Conservation (phyloP, 768 basidiomycete genomes). For the Cystobasidium tubakii region DNA sequence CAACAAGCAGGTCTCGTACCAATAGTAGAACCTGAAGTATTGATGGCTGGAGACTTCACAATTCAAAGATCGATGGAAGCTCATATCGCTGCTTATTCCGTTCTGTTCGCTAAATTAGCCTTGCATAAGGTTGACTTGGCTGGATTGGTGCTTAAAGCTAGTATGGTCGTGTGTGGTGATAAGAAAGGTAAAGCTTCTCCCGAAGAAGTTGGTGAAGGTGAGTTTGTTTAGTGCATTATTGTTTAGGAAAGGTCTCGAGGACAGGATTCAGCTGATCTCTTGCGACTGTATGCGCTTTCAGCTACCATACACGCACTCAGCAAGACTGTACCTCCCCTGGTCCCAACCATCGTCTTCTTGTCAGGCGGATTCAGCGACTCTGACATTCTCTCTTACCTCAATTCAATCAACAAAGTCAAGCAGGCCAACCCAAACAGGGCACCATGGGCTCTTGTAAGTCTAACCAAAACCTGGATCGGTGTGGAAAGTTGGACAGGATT, state of each 20-base stretch:
- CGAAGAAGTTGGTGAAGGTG: slow-evolving; percentile 19
- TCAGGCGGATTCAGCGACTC: slow-evolving; percentile 34
- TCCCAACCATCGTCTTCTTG: slow-evolving; percentile 31
- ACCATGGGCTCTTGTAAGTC: slow-evolving; percentile 35
- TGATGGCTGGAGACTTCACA: slow-evolving; percentile 32
- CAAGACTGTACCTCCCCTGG: slow-evolving; percentile 29
- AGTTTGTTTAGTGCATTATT: too few relatives aligned
- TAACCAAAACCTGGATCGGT: too few relatives aligned
- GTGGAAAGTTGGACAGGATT: too few relatives aligned
- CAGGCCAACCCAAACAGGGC: background rate
- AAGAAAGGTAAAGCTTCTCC: slow-evolving; percentile 13
- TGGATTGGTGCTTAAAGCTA: slow-evolving; percentile 27
- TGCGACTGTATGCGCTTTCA: background rate
- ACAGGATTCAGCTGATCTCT: background rate
- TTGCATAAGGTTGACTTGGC: slow-evolving; percentile 33
- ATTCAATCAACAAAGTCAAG: slow-evolving; percentile 24
- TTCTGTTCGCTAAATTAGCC: slow-evolving; percentile 18
- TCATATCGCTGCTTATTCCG: slow-evolving; percentile 34
- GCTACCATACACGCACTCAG: slow-evolving; percentile 25
- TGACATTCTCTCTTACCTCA: slow-evolving; percentile 9
- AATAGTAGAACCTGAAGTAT: slow-evolving; percentile 32
- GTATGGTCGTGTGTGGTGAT: slow-evolving; percentile 17
- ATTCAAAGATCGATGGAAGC: slow-evolving; percentile 32
- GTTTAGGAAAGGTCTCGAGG: too few relatives aligned
- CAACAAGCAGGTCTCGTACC: slow-evolving; percentile 49